Percentiles rank a stretch among this genome's conserved stretches.
Evolutionary conservation across 176 grass and related monocot genomes (phyloP).

Genomic region (Aegilops longissima): DNA sequence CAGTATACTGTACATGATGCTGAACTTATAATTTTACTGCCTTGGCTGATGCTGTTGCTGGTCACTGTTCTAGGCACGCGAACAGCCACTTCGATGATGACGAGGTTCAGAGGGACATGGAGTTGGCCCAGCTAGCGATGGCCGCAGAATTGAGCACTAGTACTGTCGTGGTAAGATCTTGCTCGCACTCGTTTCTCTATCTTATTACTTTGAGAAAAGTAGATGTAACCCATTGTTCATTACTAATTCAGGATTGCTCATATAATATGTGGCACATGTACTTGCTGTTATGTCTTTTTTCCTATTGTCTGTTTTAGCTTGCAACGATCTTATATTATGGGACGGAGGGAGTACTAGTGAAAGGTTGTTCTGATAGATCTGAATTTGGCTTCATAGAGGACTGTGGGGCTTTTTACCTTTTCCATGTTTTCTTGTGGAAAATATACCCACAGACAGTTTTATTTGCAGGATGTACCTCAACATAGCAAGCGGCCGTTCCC

Average conservation of each 20-base stretch:
- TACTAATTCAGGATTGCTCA: neutral
- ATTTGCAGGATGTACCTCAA: constrained; percentile 47
- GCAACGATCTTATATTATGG: no score
- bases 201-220: neutral
- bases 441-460: neutral
- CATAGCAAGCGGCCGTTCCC: neutral
- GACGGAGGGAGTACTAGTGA: neutral
- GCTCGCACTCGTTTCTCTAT: neutral
- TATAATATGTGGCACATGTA: neutral
- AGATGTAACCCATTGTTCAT: neutral
- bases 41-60: neutral
- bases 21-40: neutral
- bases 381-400: neutral
- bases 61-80: constrained; percentile 54
- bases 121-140: constrained; percentile 64
- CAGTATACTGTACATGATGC: neutral
- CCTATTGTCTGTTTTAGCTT: no score
- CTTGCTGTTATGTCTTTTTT: neutral
- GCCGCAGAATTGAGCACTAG: constrained; percentile 39
- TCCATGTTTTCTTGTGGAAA: neutral
- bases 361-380: neutral
- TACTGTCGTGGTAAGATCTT: constrained; percentile 27
- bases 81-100: constrained; percentile 83
- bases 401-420: neutral
- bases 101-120: constrained; percentile 64